Evolutionary conservation across 1,139 yeast genomes (phyloP).

Genomic region (Nakaseomyces delphensis): DNA sequence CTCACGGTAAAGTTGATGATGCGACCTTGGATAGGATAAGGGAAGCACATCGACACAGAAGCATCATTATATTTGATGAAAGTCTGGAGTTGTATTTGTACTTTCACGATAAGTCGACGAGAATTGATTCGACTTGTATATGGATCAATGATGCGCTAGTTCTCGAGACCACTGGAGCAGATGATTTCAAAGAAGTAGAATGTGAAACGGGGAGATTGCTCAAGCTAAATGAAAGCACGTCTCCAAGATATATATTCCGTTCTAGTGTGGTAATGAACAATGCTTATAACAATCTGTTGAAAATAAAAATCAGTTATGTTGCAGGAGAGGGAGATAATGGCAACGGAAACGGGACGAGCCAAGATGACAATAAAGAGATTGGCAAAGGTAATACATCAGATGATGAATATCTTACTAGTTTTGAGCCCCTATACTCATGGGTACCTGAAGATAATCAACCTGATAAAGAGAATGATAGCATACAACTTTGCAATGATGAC

Average conservation of each 20-base stretch:
- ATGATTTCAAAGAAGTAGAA: slow-evolving; percentile 8
- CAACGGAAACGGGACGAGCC: neutral
- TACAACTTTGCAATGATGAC: neutral
- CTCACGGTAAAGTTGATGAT: slow-evolving; percentile 8
- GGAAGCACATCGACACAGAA: slow-evolving; percentile 17
- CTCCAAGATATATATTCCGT: slow-evolving; percentile 20
- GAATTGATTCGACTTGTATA: slow-evolving; percentile 13
- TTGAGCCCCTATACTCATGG: slow-evolving; percentile 21
- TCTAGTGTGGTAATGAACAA: slow-evolving; percentile 30
- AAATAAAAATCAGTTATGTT: slow-evolving; percentile 14
- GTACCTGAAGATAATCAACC: slow-evolving; percentile 4
- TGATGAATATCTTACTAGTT: slow-evolving; percentile 17
- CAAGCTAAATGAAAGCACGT: slow-evolving; percentile 16
- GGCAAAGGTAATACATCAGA: slow-evolving; percentile 3
- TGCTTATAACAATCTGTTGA: slow-evolving; percentile 26
- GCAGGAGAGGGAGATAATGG: neutral
- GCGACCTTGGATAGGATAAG: slow-evolving; percentile 7
- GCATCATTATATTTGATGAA: slow-evolving; percentile 29
- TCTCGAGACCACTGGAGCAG: slow-evolving; percentile 12
- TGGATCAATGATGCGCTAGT: slow-evolving; percentile 28
- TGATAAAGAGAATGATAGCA: neutral
- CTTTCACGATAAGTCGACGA: slow-evolving; percentile 5
- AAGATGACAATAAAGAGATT: neutral
- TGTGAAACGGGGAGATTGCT: slow-evolving; percentile 10
- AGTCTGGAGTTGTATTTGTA: slow-evolving; percentile 17